Evolutionary conservation across 306 rosid genomes (phyloP).

Genomic region (Ceratonia siliqua): DNA sequence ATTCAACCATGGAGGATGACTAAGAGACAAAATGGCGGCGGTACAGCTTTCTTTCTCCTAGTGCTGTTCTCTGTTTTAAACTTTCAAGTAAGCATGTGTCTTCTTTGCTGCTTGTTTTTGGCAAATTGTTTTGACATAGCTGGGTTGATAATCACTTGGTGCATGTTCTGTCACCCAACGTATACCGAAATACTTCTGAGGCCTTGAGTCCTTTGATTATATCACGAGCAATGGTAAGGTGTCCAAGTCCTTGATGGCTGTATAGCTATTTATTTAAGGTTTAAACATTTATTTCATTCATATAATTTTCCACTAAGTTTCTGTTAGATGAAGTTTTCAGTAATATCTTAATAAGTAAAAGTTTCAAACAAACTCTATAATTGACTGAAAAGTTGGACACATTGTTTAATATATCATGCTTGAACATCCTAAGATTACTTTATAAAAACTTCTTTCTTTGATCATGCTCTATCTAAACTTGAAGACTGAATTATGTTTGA

Average conservation of each 20-base stretch:
- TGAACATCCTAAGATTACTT: slow-evolving; percentile 6
- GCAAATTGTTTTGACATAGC: slow-evolving; percentile 52
- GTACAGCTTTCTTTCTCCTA: slow-evolving; percentile 45
- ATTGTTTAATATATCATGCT: neutral
- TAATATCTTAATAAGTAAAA: slow-evolving; percentile 7
- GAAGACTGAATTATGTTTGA: no score
- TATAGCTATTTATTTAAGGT: neutral
- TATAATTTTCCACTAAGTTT: slow-evolving; percentile 4
- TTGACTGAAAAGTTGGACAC: neutral
- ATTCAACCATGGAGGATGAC: slow-evolving; percentile 49
- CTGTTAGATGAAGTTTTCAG: slow-evolving; percentile 1
- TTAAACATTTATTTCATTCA: neutral
- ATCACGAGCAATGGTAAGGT: slow-evolving; percentile 83
- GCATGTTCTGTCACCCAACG: slow-evolving; percentile 88
- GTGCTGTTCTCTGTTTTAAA: neutral
- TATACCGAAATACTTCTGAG: slow-evolving; percentile 83
- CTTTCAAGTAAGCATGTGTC: slow-evolving; percentile 23
- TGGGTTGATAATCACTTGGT: slow-evolving; percentile 97
- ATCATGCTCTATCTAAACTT: slow-evolving; percentile 25
- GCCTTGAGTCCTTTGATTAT: slow-evolving; percentile 95
- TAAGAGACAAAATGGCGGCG: slow-evolving; percentile 87
- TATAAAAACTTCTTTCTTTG: slow-evolving; percentile 20
- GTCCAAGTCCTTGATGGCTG: neutral
- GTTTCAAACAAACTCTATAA: neutral
- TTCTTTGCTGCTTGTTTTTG: no score